These are phyloP conservation scores for Ceratopteris richardii DNA, from an alignment of 75 land plant genomes.

Conservation along the genomic window DNA sequence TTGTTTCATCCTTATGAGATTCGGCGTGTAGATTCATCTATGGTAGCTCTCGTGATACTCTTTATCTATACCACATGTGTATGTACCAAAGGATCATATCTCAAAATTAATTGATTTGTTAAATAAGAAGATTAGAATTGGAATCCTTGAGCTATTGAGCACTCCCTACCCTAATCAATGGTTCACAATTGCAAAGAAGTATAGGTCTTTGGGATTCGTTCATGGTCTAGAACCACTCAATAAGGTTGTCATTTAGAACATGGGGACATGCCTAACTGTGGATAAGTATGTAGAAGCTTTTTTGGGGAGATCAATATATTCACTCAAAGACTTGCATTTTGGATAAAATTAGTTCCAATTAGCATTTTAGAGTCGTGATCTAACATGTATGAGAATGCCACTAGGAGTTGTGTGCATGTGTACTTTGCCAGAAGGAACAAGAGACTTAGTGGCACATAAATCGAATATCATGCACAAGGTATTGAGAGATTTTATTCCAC, in stretches of 20 bases:
- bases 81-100: neutral
- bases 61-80: neutral
- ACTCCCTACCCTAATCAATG: neutral
- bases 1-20: neutral
- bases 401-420: neutral
- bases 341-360: too few relatives aligned
- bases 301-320: neutral
- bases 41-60: neutral
- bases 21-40: neutral
- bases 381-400: neutral
- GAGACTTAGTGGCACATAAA: neutral
- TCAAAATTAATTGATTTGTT: neutral
- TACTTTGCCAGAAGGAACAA: neutral
- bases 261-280: neutral
- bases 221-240: neutral
- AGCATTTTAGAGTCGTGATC: neutral
- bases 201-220: neutral
- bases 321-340: neutral
- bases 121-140: neutral
- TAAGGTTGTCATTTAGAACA: neutral
- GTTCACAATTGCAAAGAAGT: constrained; percentile 1
- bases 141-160: neutral
- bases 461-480: neutral
- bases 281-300: constrained; percentile 1
- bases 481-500: neutral